These are phyloP conservation scores for Microbotryomycetes sp. DNA, from an alignment of 1,284 basidiomycete species.

Conservation along the genomic window DNA sequence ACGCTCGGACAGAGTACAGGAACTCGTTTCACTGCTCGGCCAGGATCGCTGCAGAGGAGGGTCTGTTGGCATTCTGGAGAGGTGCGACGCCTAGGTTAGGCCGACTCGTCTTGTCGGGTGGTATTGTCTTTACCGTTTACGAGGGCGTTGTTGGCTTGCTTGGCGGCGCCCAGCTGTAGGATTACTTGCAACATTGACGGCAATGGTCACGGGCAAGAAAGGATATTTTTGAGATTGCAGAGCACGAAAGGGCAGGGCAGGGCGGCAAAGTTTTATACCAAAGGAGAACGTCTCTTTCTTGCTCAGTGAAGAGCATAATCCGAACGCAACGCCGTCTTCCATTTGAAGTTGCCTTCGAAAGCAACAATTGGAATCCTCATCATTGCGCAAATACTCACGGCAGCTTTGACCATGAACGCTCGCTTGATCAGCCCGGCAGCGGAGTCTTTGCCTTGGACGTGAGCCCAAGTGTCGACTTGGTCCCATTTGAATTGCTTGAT, in stretches of 20 bases:
- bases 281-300: no score
- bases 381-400: background rate
- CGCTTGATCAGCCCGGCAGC: background rate
- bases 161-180: background rate
- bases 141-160: conserved; percentile 44
- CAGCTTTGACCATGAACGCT: background rate
- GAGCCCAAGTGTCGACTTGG: background rate
- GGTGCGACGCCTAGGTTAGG: conserved; percentile 84
- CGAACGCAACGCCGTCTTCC: background rate
- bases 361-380: background rate
- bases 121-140: conserved; percentile 91
- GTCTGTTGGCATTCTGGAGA: conserved; percentile 65
- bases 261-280: no score
- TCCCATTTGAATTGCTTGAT: conserved; percentile 1
- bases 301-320: background rate
- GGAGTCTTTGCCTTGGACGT: background rate
- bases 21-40: conserved; percentile 93
- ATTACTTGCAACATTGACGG: no score
- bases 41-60: conserved; percentile 61
- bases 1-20: conserved; percentile 71
- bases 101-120: conserved; percentile 81
- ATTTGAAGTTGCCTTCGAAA: background rate
- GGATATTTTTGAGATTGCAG: no score
- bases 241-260: no score
- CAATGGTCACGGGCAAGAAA: no score